Conservation (phyloP, 2,329 filamentous ascomycete genomes). For the Sporothrix dimorphospora region DNA sequence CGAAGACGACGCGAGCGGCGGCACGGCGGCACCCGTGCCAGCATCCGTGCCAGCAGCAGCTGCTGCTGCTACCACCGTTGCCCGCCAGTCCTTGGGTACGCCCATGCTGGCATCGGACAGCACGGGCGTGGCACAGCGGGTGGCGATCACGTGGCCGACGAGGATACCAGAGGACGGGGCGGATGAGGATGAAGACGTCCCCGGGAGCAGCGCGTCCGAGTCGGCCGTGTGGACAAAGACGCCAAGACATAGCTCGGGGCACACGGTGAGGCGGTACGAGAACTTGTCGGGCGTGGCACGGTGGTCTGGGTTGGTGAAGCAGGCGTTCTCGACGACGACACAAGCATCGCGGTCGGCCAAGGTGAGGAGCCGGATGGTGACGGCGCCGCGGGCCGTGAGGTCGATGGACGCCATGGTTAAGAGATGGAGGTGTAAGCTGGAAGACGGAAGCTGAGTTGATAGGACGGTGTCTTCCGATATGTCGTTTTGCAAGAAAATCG, state of each 20-base stretch:
- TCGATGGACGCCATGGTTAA: slow-evolving; percentile 17
- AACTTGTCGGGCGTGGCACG: slow-evolving; percentile 63
- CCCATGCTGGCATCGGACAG: slow-evolving; percentile 80
- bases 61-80: slow-evolving; percentile 42
- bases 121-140: slow-evolving; percentile 47
- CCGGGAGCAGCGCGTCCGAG: slow-evolving; percentile 46
- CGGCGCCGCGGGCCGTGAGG: slow-evolving; percentile 4
- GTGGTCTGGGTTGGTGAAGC: slow-evolving; percentile 55
- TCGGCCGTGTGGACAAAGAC: slow-evolving; percentile 56
- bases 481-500: neutral
- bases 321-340: slow-evolving; percentile 57
- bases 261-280: slow-evolving; percentile 72
- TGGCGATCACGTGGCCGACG: slow-evolving; percentile 62
- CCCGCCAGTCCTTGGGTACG: slow-evolving; percentile 68
- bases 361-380: slow-evolving; percentile 72
- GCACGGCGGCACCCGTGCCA: too few relatives aligned
- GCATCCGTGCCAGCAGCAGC: slow-evolving; percentile 40
- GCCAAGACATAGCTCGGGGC: slow-evolving; percentile 77
- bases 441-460: too few relatives aligned
- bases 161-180: slow-evolving; percentile 59
- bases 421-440: neutral
- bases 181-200: slow-evolving; percentile 61
- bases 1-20: slow-evolving; percentile 40
- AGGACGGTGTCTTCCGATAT: neutral
- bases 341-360: slow-evolving; percentile 65